Evolutionary conservation across 2,329 filamentous ascomycete genomes (phyloP).

Genomic region (Chaetomium globosum): DNA sequence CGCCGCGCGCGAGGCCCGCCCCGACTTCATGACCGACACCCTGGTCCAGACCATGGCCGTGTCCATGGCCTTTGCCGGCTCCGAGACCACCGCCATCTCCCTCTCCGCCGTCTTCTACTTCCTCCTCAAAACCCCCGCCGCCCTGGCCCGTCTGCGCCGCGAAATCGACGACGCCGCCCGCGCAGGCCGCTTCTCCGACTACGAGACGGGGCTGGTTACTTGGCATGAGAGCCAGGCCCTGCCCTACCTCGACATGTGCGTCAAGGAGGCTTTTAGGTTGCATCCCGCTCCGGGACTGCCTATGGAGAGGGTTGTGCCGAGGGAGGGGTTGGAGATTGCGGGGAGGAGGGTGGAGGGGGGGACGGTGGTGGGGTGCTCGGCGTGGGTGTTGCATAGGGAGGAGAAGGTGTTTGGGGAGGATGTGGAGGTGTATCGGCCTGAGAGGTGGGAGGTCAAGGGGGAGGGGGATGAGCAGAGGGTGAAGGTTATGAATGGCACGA

Average conservation of each 20-base stretch:
- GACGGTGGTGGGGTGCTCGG: conserved; percentile 73
- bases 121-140: conserved; percentile 64
- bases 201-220: conserved; percentile 63
- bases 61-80: conserved; percentile 74
- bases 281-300: conserved; percentile 74
- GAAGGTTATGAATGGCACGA: conserved; percentile 67
- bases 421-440: conserved; percentile 66
- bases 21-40: conserved; percentile 70
- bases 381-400: conserved; percentile 73
- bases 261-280: conserved; percentile 77
- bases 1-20: conserved; percentile 66
- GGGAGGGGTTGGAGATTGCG: conserved; percentile 63
- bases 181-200: conserved; percentile 54
- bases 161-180: conserved; percentile 65
- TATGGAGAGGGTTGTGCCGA: conserved; percentile 72
- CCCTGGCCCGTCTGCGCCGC: conserved; percentile 57
- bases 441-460: conserved; percentile 56
- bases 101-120: conserved; percentile 74
- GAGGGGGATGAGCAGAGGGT: conserved; percentile 55
- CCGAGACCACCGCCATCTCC: conserved; percentile 77
- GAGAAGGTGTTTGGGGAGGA: conserved; percentile 69
- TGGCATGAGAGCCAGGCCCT: conserved; percentile 71
- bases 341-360: conserved; percentile 66
- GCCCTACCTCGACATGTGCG: conserved; percentile 73
- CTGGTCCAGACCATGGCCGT: conserved; percentile 71